phyloP scores from a whole-genome alignment of 176 grass and related monocot species.

The Carex pumila region DNA sequence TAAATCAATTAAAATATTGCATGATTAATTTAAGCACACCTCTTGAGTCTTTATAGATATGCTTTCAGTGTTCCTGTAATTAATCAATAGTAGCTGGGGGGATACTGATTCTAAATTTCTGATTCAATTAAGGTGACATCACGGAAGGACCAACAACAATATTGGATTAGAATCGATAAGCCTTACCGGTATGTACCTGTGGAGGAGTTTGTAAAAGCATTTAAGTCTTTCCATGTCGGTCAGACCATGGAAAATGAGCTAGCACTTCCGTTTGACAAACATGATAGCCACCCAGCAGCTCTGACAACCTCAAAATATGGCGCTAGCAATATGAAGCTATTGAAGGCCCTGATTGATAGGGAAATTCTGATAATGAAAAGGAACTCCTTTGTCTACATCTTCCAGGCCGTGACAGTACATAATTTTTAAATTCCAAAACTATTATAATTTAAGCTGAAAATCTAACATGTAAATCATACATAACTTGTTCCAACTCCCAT shows the following conservation, averaged over 20 bases:
- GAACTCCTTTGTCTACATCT: conserved; percentile 92
- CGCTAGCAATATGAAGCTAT: conserved; percentile 42
- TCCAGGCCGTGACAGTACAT: conserved; percentile 58
- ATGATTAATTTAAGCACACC: background rate
- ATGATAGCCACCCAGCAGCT: conserved; percentile 65
- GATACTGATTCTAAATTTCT: background rate
- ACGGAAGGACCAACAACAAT: conserved; percentile 80
- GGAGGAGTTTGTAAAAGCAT: conserved; percentile 42
- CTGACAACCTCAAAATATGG: conserved; percentile 71
- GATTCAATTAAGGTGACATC: conserved; percentile 39
- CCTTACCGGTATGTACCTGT: conserved; percentile 60
- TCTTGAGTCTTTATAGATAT: background rate
- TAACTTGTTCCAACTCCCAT: too few species aligned
- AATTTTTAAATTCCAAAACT: background rate
- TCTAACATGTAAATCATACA: too few species aligned
- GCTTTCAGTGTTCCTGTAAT: background rate
- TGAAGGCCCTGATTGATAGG: conserved; percentile 68
- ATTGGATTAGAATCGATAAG: conserved; percentile 36
- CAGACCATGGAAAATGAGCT: conserved; percentile 43
- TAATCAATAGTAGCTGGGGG: background rate
- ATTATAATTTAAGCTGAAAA: background rate
- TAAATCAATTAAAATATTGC: background rate
- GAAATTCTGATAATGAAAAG: conserved; percentile 92
- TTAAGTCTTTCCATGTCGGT: conserved; percentile 53
- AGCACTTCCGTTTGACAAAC: conserved; percentile 51